Percentiles rank a stretch among this genome's conserved stretches.
Evolutionary conservation across 345 rosid genomes (phyloP).

Genomic region (Salix viminalis): DNA sequence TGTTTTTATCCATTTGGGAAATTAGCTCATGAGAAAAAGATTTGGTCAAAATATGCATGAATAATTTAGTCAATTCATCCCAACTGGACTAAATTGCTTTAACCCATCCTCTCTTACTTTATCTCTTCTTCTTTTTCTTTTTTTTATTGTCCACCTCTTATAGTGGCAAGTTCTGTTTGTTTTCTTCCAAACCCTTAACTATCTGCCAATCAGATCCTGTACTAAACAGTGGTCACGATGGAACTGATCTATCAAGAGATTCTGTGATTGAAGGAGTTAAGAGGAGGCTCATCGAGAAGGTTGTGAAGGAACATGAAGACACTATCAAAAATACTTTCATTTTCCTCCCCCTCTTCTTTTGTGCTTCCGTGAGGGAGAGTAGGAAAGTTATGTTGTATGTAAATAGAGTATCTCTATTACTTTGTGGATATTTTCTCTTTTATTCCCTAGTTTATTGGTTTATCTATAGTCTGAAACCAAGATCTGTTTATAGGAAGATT

Average conservation of each 20-base stretch:
- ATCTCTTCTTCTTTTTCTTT: no score
- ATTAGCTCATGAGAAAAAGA: no score
- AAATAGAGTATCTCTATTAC: not conserved
- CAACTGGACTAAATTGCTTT: no score
- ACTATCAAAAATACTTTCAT: constrained; percentile 49
- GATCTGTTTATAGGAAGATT: no score
- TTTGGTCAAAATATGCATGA: no score
- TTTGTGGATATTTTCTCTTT: not conserved
- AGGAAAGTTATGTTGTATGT: not conserved
- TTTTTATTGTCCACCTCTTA: not conserved
- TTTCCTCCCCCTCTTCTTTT: not conserved
- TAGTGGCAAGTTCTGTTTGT: not conserved
- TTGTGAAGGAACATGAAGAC: constrained; percentile 76
- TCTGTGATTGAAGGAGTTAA: constrained; percentile 77
- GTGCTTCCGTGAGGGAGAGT: not conserved
- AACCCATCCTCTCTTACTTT: no score
- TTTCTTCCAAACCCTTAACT: constrained; percentile 37
- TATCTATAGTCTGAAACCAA: not conserved
- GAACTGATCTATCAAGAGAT: constrained; percentile 60
- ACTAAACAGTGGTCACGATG: constrained; percentile 76
- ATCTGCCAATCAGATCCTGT: constrained; percentile 89
- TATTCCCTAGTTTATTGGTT: not conserved
- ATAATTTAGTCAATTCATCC: no score
- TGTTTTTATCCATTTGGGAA: no score
- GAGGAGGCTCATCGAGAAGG: constrained; percentile 74